Base-by-base conservation (phyloP, 1,284 basidiomycete species). In the Ceratobasidium sp. region DNA sequence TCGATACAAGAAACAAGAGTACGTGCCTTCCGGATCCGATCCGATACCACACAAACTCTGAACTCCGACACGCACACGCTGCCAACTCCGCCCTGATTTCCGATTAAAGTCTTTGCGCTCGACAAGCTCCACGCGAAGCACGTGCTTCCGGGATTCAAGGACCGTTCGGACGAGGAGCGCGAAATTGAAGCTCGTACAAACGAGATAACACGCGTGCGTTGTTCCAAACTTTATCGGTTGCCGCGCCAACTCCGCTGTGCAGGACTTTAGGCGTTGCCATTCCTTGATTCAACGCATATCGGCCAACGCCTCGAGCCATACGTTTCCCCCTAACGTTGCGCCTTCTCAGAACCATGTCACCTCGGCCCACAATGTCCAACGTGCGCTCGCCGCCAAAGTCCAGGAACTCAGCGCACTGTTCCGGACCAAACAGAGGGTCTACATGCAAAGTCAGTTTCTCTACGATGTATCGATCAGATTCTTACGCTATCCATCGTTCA, bases 91-190 rank as follows among this genome's bases (percentile, higher is more conserved):
- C 53, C 38, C 66, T 70, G 49, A 70, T 73, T 51, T 56, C 64
- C 58, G 71, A 64, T 62, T 40, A 18, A 77, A 96, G 91, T 97
- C 79, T 78, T 85, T 30, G 81, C 87, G 7, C 88, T 98, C 56
- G 96, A 98, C 80, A 95, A 92, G 79, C 87, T 99, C 9, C 96
- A 99, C 77, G 92, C 95, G 74, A 97, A 95, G 80, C 96, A 98
- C 80, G 90, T 92, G 69, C 86, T 99, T 2, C 97, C 97, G 74
- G 95, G 95, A 1, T 99, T 99, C 80, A 87, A 93, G 78, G 97
- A 99, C 85, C 91, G 96, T 72, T 86, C 92, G 1, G 87, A 88
- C 16, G 96, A 99, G 81, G 96, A 99, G 82, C 86, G 89, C 75
- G 95, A 98, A 80, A 99, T 99, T 75, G 94, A 98, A 79, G 80